A percentile compares a stretch with the other conserved stretches of the same genome.
These are phyloP conservation scores for Trichophaea hybrida DNA, from an alignment of 2,329 filamentous ascomycete genomes.

Conservation along the genomic window DNA sequence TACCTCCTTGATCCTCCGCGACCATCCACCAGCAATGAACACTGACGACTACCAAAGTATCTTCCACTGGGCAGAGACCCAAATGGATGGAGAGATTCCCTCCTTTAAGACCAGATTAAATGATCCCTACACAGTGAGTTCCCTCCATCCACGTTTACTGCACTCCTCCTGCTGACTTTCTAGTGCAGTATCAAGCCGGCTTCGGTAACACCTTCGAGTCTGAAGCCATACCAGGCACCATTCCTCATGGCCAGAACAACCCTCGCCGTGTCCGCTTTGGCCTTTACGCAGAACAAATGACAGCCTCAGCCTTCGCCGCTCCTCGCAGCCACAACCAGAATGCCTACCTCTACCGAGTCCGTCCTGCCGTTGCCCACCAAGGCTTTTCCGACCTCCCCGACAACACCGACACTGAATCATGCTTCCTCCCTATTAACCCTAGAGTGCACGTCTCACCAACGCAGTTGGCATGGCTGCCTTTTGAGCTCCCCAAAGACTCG, in stretches of 20 bases:
- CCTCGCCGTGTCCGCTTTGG: slow-evolving; percentile 35
- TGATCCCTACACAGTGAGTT: slow-evolving; percentile 35
- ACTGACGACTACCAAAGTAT: slow-evolving; percentile 37
- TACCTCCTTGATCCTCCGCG: not conserved
- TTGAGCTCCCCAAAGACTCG: slow-evolving; percentile 27
- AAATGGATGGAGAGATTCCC: slow-evolving; percentile 41
- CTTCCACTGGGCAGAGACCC: slow-evolving; percentile 47
- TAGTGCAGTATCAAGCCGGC: slow-evolving; percentile 39
- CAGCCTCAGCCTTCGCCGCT: slow-evolving; percentile 34
- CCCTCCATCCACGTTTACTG: not conserved
- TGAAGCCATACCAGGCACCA: slow-evolving; percentile 35
- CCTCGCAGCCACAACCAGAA: slow-evolving; percentile 34
- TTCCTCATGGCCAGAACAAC: slow-evolving; percentile 37
- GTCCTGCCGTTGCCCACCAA: slow-evolving; percentile 34
- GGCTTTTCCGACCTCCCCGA: slow-evolving; percentile 29
- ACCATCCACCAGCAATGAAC: not conserved
- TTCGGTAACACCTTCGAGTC: slow-evolving; percentile 41
- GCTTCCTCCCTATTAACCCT: slow-evolving; percentile 37
- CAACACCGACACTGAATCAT: slow-evolving; percentile 32
- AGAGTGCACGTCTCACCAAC: slow-evolving; percentile 38
- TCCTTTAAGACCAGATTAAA: slow-evolving; percentile 42
- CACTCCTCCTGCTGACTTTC: not conserved
- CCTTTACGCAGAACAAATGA: slow-evolving; percentile 36
- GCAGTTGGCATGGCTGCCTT: slow-evolving; percentile 38
- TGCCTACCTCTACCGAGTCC: slow-evolving; percentile 35